Conservation (phyloP, 495 filamentous ascomycete species). For the Annulohypoxylon moriforme region DNA sequence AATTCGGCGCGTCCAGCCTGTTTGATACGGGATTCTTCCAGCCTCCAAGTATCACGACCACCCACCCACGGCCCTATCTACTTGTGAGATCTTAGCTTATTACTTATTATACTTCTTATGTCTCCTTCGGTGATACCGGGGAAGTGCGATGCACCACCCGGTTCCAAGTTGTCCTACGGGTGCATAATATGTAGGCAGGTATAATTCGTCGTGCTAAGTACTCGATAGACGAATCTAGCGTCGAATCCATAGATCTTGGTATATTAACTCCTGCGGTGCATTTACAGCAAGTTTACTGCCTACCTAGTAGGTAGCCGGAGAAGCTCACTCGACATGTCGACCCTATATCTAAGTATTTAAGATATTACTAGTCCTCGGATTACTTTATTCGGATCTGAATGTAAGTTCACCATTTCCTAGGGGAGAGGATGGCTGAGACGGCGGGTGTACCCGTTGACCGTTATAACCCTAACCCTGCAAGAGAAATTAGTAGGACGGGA, state of each 20-base stretch:
- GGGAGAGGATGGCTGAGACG: background rate
- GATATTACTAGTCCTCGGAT: background rate
- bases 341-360: background rate
- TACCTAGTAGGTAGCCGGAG: no score
- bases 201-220: background rate
- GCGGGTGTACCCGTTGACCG: conserved; percentile 24
- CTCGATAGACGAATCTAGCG: background rate
- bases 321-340: background rate
- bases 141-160: background rate
- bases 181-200: no score
- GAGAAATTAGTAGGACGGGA: background rate
- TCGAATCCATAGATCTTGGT: background rate
- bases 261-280: background rate
- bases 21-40: background rate
- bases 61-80: background rate
- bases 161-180: background rate
- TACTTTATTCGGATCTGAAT: background rate
- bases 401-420: background rate
- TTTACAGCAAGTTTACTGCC: background rate
- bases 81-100: background rate
- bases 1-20: background rate
- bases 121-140: background rate
- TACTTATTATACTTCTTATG: background rate
- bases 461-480: conserved; percentile 6
- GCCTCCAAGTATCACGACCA: background rate